Conservation (phyloP, 2,329 filamentous ascomycete genomes). For the Eutypa lata region DNA sequence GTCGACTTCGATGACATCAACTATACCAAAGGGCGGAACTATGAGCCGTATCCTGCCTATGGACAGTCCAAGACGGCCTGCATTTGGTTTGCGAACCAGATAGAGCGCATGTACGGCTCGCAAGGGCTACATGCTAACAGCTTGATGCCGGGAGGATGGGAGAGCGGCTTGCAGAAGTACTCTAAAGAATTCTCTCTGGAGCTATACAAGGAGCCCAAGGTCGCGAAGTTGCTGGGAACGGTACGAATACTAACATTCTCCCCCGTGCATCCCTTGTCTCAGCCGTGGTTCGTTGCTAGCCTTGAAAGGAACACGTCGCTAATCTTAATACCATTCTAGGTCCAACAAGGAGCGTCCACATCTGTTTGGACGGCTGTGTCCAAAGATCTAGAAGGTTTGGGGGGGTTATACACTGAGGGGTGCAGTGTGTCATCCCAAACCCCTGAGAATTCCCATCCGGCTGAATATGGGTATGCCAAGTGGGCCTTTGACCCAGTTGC, state of each 20-base stretch:
- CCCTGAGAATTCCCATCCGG: neutral
- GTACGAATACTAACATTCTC: no score
- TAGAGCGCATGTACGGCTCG: slow-evolving; percentile 41
- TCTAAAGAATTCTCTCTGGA: slow-evolving; percentile 6
- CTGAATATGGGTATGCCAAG: neutral
- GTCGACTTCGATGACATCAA: slow-evolving; percentile 37
- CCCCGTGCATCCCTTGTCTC: no score
- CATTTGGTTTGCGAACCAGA: slow-evolving; percentile 44
- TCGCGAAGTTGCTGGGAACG: slow-evolving; percentile 22
- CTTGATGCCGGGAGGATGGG: slow-evolving; percentile 42
- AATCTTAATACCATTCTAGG: no score
- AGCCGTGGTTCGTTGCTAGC: no score
- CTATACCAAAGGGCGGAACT: slow-evolving; percentile 24
- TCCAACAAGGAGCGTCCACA: slow-evolving; percentile 42
- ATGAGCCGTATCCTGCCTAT: slow-evolving; percentile 23
- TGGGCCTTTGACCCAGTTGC: neutral
- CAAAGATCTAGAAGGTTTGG: slow-evolving; percentile 25
- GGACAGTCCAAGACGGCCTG: slow-evolving; percentile 42
- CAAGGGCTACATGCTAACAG: slow-evolving; percentile 37
- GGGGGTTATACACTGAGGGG: slow-evolving; percentile 11
- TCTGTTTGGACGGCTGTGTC: slow-evolving; percentile 35
- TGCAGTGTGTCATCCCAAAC: neutral
- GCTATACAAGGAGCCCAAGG: neutral
- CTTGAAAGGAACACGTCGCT: no score
- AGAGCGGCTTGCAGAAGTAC: slow-evolving; percentile 21